phyloP scores from a whole-genome alignment of 2,329 filamentous ascomycete species.

The Alternaria arborescens region DNA sequence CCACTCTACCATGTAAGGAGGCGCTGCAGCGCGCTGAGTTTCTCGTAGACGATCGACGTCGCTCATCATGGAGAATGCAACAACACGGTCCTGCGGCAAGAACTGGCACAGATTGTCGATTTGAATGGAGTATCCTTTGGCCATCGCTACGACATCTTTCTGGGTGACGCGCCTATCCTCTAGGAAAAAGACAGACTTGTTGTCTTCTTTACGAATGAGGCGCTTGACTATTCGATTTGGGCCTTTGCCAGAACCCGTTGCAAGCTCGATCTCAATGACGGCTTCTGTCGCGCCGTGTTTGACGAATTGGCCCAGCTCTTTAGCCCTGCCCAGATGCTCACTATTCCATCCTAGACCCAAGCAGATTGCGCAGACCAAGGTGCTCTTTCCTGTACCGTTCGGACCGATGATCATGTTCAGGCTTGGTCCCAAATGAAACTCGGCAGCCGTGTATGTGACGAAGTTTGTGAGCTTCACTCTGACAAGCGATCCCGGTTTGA shows the following conservation, averaged over 20 bases:
- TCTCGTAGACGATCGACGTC: constrained; percentile 83
- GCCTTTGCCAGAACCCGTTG: constrained; percentile 64
- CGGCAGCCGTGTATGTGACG: constrained; percentile 91
- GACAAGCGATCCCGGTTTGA: constrained; percentile 82
- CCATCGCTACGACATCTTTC: constrained; percentile 72
- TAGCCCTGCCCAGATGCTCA: constrained; percentile 82
- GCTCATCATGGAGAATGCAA: constrained; percentile 86
- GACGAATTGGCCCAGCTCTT: constrained; percentile 86
- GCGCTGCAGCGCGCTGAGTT: constrained; percentile 87
- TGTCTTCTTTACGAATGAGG: constrained; percentile 81
- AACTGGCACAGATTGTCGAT: constrained; percentile 99
- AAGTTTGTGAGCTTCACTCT: constrained; percentile 88
- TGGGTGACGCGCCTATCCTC: constrained; percentile 70
- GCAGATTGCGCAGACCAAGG: constrained; percentile 95
- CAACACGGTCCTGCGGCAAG: constrained; percentile 92
- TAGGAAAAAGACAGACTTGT: constrained; percentile 79
- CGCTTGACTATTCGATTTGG: constrained; percentile 78
- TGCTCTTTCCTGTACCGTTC: constrained; percentile 98
- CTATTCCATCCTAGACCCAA: constrained; percentile 82
- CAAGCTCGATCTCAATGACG: constrained; percentile 89
- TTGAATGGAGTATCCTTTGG: constrained; percentile 81
- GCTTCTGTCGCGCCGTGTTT: constrained; percentile 85
- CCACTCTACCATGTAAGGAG: constrained; percentile 79
- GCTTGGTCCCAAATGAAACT: constrained; percentile 89
- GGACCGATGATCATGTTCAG: constrained; percentile 99